A percentile compares a stretch with the other conserved stretches of the same genome.
Evolutionary conservation across 805 yeast species (phyloP).

Genomic region (Candida khao-thaluensis): DNA sequence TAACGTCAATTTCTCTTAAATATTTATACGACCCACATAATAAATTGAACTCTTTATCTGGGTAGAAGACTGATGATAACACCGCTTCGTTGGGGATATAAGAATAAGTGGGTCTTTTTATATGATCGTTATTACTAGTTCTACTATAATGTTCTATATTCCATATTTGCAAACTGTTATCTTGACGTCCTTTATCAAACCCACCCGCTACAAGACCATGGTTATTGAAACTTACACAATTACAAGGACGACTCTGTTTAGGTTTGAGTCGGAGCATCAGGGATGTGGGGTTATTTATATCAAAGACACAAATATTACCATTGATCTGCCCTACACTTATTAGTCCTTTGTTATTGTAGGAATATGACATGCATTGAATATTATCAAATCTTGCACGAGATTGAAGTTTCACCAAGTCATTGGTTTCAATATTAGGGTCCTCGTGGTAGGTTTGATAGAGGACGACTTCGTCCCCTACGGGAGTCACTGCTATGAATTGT

Average conservation of each 20-base stretch:
- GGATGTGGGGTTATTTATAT: conserved; percentile 44
- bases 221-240: conserved; percentile 66
- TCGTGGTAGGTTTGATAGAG: conserved; percentile 54
- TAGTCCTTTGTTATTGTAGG: conserved; percentile 53
- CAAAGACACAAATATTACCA: conserved; percentile 64
- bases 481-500: conserved; percentile 65
- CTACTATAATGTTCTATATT: conserved; percentile 62
- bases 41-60: conserved; percentile 52
- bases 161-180: conserved; percentile 77
- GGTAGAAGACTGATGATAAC: conserved; percentile 63
- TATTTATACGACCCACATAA: conserved; percentile 76
- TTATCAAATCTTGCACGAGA: conserved; percentile 64
- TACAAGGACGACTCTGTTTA: conserved; percentile 71
- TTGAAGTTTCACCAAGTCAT: conserved; percentile 50
- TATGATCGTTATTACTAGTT: conserved; percentile 47
- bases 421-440: conserved; percentile 48
- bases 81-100: conserved; percentile 75
- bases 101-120: conserved; percentile 52
- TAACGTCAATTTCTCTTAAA: conserved; percentile 72
- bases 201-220: conserved; percentile 72
- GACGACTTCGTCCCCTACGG: conserved; percentile 77
- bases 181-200: conserved; percentile 73
- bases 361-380: conserved; percentile 66
- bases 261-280: conserved; percentile 49
- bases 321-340: conserved; percentile 73